Conservation (phyloP, 805 yeast species). For the Metschnikowia peoriensis region DNA sequence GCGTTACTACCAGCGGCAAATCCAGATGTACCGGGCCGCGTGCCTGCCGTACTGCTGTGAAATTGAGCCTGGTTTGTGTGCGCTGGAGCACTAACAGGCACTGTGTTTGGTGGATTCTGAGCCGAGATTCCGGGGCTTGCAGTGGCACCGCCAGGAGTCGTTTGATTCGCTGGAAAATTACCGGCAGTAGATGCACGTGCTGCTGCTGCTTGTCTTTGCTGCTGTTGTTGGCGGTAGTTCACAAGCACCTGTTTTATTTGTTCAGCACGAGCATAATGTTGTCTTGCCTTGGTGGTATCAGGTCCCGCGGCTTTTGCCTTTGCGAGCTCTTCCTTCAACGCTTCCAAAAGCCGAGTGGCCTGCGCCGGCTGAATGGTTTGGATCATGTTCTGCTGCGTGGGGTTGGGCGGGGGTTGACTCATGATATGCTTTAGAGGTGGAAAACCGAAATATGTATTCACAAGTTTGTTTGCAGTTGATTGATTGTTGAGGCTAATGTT, state of each 20-base stretch:
- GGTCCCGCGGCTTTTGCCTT: constrained; percentile 61
- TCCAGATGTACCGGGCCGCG: constrained; percentile 7
- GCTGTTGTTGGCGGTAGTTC: constrained; percentile 52
- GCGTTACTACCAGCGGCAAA: constrained; percentile 4
- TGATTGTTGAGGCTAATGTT: not conserved
- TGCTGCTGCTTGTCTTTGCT: constrained; percentile 28
- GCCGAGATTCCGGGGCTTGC: not conserved
- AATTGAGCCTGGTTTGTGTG: constrained; percentile 6
- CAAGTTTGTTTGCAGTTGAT: not conserved
- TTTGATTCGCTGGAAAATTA: not conserved
- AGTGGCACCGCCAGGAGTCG: constrained; percentile 1
- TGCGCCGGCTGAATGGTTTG: constrained; percentile 45
- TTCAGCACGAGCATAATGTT: constrained; percentile 61
- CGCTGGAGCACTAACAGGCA: constrained; percentile 5
- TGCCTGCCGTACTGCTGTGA: constrained; percentile 1
- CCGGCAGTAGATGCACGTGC: constrained; percentile 10
- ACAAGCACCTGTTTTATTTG: constrained; percentile 59
- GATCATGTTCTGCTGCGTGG: constrained; percentile 14
- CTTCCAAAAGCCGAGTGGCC: constrained; percentile 58
- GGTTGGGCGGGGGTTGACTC: constrained; percentile 17
- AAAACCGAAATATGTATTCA: not conserved
- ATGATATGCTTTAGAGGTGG: not conserved
- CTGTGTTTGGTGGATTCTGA: not conserved
- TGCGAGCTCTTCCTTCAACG: constrained; percentile 54
- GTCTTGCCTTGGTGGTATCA: constrained; percentile 50